These are phyloP conservation scores for Bromus sterilis DNA, from an alignment of 176 grass and related monocot genomes.

Conservation along the genomic window DNA sequence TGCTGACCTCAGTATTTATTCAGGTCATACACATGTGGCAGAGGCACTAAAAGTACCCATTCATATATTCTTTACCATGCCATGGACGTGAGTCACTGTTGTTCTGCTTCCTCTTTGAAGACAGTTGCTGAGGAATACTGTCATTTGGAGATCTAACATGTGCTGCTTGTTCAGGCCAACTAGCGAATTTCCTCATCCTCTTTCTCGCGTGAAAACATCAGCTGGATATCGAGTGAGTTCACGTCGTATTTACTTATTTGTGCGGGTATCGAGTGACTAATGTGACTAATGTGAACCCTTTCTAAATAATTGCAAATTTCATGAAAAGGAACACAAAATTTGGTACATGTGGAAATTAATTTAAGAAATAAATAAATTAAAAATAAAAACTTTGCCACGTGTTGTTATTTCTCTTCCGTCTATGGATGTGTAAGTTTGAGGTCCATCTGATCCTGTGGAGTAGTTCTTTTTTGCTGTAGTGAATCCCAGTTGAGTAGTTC, in stretches of 20 bases:
- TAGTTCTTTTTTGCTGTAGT: background rate
- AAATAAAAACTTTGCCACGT: background rate
- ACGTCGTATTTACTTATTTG: conserved; percentile 1
- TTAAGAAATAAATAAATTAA: background rate
- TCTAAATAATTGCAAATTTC: background rate
- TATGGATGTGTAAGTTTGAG: background rate
- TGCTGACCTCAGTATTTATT: conserved; percentile 47
- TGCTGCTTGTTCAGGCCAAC: conserved; percentile 74
- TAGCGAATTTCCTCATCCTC: conserved; percentile 91
- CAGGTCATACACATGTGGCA: conserved; percentile 94
- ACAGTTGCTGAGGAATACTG: conserved; percentile 4
- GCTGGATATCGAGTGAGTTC: conserved; percentile 36
- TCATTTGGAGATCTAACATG: conserved; percentile 17
- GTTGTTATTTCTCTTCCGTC: too few relatives aligned
- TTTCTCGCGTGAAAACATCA: background rate
- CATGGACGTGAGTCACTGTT: conserved; percentile 84
- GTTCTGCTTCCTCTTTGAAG: conserved; percentile 17
- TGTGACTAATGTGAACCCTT: background rate
- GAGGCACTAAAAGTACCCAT: conserved; percentile 83
- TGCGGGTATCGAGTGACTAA: background rate
- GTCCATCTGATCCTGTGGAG: background rate
- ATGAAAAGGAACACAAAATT: background rate
- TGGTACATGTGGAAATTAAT: background rate
- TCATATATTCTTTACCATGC: conserved; percentile 99
- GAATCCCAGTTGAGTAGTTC: background rate